A percentile compares a stretch with the other conserved stretches of the same genome.
phyloP scores from a whole-genome alignment of 2,329 filamentous ascomycete genomes.

The Ophiostoma piceae region DNA sequence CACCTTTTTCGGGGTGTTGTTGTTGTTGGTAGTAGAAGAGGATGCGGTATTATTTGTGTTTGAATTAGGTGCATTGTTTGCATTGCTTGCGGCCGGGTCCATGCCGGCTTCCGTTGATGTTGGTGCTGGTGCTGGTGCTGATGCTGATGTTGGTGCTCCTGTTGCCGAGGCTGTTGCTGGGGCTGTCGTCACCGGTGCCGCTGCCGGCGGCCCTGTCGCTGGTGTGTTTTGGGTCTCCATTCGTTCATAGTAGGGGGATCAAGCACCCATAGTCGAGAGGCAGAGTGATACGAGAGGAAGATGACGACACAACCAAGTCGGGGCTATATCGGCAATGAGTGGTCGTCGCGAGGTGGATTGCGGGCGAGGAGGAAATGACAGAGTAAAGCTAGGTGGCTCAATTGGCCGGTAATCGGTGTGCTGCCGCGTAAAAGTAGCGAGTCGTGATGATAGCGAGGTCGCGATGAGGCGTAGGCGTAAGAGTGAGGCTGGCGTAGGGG shows the following conservation, averaged over 20 bases:
- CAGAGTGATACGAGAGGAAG: background rate
- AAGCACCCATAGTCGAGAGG: background rate
- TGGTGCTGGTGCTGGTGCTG: background rate
- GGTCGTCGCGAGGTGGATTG: background rate
- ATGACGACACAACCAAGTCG: background rate
- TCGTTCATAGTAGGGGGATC: constrained; percentile 8
- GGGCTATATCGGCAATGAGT: background rate
- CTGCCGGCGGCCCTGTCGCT: constrained; percentile 15
- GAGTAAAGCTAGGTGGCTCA: background rate
- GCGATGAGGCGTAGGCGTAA: background rate
- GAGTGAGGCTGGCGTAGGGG: constrained; percentile 4
- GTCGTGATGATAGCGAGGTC: background rate
- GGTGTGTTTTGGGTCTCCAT: constrained; percentile 15
- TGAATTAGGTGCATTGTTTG: background rate
- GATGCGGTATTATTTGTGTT: background rate
- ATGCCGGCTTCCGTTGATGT: background rate
- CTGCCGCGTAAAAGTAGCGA: background rate
- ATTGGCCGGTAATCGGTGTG: background rate
- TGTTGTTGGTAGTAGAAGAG: background rate
- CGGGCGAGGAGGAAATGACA: background rate
- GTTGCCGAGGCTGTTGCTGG: background rate
- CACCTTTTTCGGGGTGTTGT: constrained; percentile 35
- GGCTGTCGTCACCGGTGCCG: background rate
- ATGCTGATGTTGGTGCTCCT: background rate
- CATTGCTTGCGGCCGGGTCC: background rate